These are phyloP conservation scores for Pseudocercospora macadamiae DNA, from an alignment of 2,329 filamentous ascomycete genomes.

Conservation along the genomic window DNA sequence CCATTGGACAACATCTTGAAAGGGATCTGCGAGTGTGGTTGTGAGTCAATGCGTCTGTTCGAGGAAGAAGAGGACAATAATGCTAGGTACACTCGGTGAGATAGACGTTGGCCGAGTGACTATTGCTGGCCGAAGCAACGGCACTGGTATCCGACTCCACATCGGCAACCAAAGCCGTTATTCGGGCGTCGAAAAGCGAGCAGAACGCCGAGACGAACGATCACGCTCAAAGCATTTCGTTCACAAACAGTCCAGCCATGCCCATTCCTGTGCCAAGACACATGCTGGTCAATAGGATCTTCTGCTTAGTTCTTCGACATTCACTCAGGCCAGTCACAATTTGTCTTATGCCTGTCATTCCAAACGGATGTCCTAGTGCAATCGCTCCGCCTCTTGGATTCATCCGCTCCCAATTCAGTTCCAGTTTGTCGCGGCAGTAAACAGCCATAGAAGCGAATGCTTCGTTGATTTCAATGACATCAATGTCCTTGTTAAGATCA, in stretches of 20 bases:
- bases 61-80: neutral
- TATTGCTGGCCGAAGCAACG: too few species aligned
- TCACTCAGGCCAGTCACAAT: slow-evolving; percentile 72
- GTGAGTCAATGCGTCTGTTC: neutral
- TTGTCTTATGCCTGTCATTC: slow-evolving; percentile 83
- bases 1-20: neutral
- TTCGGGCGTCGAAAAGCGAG: too few species aligned
- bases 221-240: slow-evolving; percentile 42
- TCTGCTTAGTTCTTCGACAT: slow-evolving; percentile 65
- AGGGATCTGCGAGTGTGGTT: neutral
- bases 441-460: slow-evolving; percentile 65
- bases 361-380: slow-evolving; percentile 79
- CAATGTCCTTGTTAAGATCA: slow-evolving; percentile 61
- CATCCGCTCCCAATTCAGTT: slow-evolving; percentile 70
- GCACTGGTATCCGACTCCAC: neutral
- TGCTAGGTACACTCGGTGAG: neutral
- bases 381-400: slow-evolving; percentile 93
- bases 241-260: slow-evolving; percentile 54
- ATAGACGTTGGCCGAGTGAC: neutral
- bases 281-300: slow-evolving; percentile 86
- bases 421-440: slow-evolving; percentile 72
- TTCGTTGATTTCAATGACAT: slow-evolving; percentile 93
- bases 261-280: slow-evolving; percentile 61
- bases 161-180: neutral
- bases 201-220: too few species aligned